Evolutionary conservation across 441 rosid genomes (phyloP), one percentile per base, ranked within the genome.

Genomic region (Populus hybrid): DNA sequence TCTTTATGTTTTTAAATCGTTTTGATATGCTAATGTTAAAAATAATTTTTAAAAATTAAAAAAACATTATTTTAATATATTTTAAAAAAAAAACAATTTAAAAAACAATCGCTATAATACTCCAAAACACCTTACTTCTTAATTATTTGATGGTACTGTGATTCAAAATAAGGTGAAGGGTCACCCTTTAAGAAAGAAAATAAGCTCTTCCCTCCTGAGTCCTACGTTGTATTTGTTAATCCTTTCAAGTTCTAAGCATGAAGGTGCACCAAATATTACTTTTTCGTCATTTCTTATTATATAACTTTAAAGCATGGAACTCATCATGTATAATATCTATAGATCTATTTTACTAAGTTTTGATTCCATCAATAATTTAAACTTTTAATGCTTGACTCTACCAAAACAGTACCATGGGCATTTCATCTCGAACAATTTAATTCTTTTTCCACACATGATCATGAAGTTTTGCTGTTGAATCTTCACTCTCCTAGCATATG

Each of bases 51-150:
- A 8, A 42, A 42, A 42, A 45, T 12, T 12, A 40, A 40, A 40
- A 0, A 9, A 0, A 29, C 9, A 2, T 38, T 40, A 40, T 40
- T 40, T 9, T 2, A 45, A 45, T 45, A 14, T 0, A 45, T 12
- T 45, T 12, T 1, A 0, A 3, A 45, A 24, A 0, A 45, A 45
- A 45, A 45, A 14, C 3, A 12, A 0, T 45, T 45, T 12, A 3
- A 45, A 42, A 42, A 36, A 8, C 0, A 8, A 0, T 36, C 2
- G 0, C 0, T 38, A 2, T 38, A 0, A 0, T 38, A 0, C 0
- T 38, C 0, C 1, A 0, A 38, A 38, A 0, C 12, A 2, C 12
- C 45, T 9, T 2, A 38, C 0, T 38, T 2, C 45, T 38, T 38
- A 8, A 1, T 38, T 8, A 38, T 38, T 38, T 38, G 42, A 38